These are phyloP conservation scores for Chalciporus sphaerocephalus DNA, from an alignment of 768 basidiomycete species.

Conservation along the genomic window DNA sequence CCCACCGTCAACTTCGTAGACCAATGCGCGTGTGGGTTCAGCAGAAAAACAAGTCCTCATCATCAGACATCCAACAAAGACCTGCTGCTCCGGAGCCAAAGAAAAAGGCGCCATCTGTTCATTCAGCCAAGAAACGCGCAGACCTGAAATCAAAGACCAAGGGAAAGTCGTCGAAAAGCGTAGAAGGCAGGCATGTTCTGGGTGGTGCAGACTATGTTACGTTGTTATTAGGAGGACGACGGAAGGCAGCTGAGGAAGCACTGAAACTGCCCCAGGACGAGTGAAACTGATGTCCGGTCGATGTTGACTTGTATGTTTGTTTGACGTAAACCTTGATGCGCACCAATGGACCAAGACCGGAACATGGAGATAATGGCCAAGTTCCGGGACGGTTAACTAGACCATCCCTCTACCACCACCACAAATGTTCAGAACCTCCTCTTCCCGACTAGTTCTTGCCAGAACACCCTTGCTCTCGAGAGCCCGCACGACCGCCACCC, in stretches of 20 bases:
- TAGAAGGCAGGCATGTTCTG: constrained; percentile 43
- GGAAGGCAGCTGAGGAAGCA: constrained; percentile 63
- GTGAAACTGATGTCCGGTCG: neutral
- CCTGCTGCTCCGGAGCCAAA: neutral
- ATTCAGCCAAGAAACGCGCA: constrained; percentile 27
- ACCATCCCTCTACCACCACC: neutral
- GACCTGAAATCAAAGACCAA: constrained; percentile 26
- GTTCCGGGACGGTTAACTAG: constrained; percentile 17
- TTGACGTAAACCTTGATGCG: constrained; percentile 19
- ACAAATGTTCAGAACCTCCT: constrained; percentile 13
- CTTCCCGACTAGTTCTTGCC: neutral
- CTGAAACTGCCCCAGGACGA: constrained; percentile 45
- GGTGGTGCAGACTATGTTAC: constrained; percentile 77
- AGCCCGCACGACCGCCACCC: constrained; percentile 14
- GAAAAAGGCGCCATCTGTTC: constrained; percentile 5
- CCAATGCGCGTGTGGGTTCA: neutral
- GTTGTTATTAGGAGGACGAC: constrained; percentile 65
- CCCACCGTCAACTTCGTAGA: neutral
- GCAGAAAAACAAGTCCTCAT: constrained; percentile 25
- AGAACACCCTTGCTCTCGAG: constrained; percentile 5
- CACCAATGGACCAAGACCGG: neutral
- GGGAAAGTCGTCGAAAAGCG: constrained; percentile 3
- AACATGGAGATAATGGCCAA: constrained; percentile 7
- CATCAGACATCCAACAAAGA: constrained; percentile 7
- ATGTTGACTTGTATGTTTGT: no score